Conservation (phyloP, 73 alveolate genomes). For the Effrenium voratum region DNA sequence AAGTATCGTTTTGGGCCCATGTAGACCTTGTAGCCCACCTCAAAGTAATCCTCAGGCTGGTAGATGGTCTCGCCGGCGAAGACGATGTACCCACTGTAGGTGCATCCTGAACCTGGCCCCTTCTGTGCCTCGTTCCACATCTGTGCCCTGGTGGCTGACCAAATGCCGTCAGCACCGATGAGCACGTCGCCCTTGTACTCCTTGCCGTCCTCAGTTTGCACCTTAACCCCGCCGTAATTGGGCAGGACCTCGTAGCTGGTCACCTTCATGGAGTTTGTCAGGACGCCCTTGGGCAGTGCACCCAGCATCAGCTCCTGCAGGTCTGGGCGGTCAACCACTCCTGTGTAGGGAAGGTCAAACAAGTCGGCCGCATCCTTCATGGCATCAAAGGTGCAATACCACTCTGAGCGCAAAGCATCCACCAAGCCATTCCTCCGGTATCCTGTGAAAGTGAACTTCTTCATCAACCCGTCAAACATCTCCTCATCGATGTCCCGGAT, state of each 20-base stretch:
- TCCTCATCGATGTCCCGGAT: conserved; percentile 80
- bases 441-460: conserved; percentile 90
- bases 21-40: conserved; percentile 93
- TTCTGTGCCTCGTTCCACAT: conserved; percentile 87
- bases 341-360: conserved; percentile 91
- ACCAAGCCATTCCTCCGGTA: conserved; percentile 88
- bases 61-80: conserved; percentile 93
- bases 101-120: conserved; percentile 88
- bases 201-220: conserved; percentile 69
- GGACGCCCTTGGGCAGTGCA: conserved; percentile 53
- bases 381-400: conserved; percentile 93
- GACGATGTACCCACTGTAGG: conserved; percentile 94
- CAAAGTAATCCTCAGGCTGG: conserved; percentile 93
- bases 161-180: conserved; percentile 94
- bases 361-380: conserved; percentile 88
- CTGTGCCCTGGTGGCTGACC: conserved; percentile 93
- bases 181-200: conserved; percentile 86
- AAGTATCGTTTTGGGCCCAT: conserved; percentile 93
- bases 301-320: conserved; percentile 78
- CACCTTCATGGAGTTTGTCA: conserved; percentile 58
- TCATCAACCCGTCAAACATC: conserved; percentile 69
- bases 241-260: conserved; percentile 77
- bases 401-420: conserved; percentile 89
- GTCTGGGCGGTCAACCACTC: conserved; percentile 92
- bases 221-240: conserved; percentile 63